Evolutionary conservation across 1,139 yeast genomes (phyloP).

Genomic region (Lodderomyces parapsilosis): DNA sequence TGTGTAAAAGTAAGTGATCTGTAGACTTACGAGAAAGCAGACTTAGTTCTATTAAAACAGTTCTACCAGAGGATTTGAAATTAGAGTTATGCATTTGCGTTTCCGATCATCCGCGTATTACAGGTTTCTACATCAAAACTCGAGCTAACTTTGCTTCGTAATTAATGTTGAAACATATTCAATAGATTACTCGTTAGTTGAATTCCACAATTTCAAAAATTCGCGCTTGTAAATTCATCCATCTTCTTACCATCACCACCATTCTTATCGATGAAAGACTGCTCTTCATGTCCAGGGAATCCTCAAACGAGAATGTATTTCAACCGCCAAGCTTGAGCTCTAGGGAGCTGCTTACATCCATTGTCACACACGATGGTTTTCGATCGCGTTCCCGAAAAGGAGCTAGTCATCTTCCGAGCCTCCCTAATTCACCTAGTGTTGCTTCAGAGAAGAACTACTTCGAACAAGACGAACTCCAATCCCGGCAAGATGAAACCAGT

Average conservation of each 20-base stretch:
- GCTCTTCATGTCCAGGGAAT: neutral
- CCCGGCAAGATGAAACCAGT: neutral
- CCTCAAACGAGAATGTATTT: neutral
- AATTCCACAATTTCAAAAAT: slow-evolving; percentile 20
- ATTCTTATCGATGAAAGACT: neutral
- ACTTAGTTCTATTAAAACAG: too few species aligned
- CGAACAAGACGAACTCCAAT: neutral
- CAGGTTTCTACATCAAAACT: too few species aligned
- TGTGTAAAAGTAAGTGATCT: too few species aligned
- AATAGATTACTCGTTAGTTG: too few species aligned
- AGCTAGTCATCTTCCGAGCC: slow-evolving; percentile 11
- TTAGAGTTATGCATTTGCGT: too few species aligned
- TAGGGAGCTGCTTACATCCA: slow-evolving; percentile 1
- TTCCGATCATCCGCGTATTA: too few species aligned
- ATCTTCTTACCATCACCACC: neutral
- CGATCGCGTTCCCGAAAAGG: slow-evolving; percentile 15
- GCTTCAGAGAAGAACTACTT: neutral
- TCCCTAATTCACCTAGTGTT: neutral
- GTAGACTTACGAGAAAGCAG: too few species aligned
- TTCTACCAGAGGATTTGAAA: too few species aligned
- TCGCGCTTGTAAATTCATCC: neutral
- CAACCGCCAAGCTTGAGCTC: neutral
- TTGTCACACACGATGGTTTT: slow-evolving; percentile 1
- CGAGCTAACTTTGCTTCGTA: too few species aligned
- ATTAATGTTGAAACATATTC: too few species aligned